Base-by-base conservation (phyloP, 1,284 basidiomycete species). In the Pseudozyma thailandica region DNA sequence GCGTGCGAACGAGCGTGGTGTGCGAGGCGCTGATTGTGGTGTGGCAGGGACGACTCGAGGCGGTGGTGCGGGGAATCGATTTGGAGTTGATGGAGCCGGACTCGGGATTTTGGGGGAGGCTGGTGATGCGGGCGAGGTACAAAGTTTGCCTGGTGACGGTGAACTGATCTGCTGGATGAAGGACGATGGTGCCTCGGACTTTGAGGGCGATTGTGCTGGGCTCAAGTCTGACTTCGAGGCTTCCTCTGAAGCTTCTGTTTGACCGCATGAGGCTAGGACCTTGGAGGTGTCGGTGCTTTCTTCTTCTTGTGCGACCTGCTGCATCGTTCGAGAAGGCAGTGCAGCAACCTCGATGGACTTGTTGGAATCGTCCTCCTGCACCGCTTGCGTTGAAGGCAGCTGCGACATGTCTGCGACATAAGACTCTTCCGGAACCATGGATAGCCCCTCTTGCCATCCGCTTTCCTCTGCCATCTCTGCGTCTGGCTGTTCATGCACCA, bases 351-450 rank as follows among this genome's bases (percentile, higher is more conserved):
- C 6, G 16, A 31, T 10, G 0, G 47, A 54, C 6, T 15, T 25
- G 3, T 43, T 31, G 21, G 45, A 49, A 26, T 15, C 26, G 2
- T 42, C 15, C 2, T n/a, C 3, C 3, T 23, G 27, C 20, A 13
- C 35, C 3, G 33, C 27, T 4, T 51, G 56, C n/a, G 48, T 59
- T 1, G 43, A 25, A 6, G 48, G 39, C 15, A 60, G 21, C 16
- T 45, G 52, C 2, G 52, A 56, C 13, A 41, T 43, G 6, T 60
- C 63, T 39, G 55, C 56, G 5, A 60, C 38, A 15, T 59, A 59
- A 0, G 63, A 66, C 41, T 66, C 56, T 43, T 66, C 63, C 3
- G 56, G 56, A 0, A 66, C 63, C 56, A 59, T 52, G 3, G 63
- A 66, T 5, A 66, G 50, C 6, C 63, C 63, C 28, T 60, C 63